Base-by-base conservation (phyloP, 2,329 filamentous ascomycete genomes). In the Aciculosporium take region DNA sequence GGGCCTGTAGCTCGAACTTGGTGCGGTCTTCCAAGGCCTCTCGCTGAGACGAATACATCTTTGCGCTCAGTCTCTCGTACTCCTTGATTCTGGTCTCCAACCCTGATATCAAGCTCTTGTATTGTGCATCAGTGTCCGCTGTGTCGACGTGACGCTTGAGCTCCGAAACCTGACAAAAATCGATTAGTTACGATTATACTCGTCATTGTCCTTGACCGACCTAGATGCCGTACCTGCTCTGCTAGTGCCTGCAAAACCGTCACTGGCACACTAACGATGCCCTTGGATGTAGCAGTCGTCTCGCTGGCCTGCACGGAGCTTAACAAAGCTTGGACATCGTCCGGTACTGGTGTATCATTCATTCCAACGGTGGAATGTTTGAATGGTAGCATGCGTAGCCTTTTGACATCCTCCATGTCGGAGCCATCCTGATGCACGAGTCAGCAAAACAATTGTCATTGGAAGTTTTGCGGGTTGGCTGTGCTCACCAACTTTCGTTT, bases 21-120 rank as follows among this genome's bases (percentile, higher is more conserved):
- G 60, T 61, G 27, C 71, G 68, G 18, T 78, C 73, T 43, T 67
- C 57, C 5, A 76, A 53, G 3, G 74, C 71, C 12, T 60, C 60
- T 47, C 69, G 65, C 43, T 67, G 69, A 33, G 62, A 64, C 7
- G 58, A 53, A 38, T 74, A 67, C 4, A 74, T 64, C 5, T 56
- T 55, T 18, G 59, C 57, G 2, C 68, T 53, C 2, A 68, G 69
- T 18, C 57, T 58, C 37, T 66, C 57, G 40, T 68, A 62, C 15
- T 67, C 67, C 24, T 66, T 62, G 13, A 69, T 52, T 37, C 71
- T 65, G 17, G 51, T 53, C 41, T 73, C 65, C 0, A 73, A 59
- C 2, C 54, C 57, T 27, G 61, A 51, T 25, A 71, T 66, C 1
- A 66, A 56, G 13, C 59, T 55, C 25, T 64, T 62, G 27, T 67